Evolutionary conservation across 2,329 filamentous ascomycete species (phyloP), one percentile per base, ranked within the genome.

Genomic region (Trichoderma aggressivum): DNA sequence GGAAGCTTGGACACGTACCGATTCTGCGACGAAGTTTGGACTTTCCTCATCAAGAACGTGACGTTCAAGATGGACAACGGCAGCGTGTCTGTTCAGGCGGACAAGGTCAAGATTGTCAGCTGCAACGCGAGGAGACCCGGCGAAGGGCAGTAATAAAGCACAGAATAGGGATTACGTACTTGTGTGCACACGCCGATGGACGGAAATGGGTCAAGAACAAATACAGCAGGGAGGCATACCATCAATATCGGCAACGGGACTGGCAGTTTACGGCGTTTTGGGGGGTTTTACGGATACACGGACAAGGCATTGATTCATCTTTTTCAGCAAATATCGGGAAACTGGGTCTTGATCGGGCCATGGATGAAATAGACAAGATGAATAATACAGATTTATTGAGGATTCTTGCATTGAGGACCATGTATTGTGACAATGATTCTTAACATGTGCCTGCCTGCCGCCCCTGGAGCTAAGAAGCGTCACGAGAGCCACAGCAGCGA

Each of bases 21-120:
- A 76, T 99, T 99, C 87, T 99, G 96, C 85, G 96, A 99, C 83
- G 96, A 99, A 84, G 96, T 99, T 72, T 99, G 96, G 96, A 99
- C 96, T 1, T 99, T 99, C 82, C 88, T 99, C 71, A 97, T 99
- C 83, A 98, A 98, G 83, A 96, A 98, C 75, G 94, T 98, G 70
- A 94, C 91, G n/a, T 98, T 99, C 85, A 99, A 99, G 84, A 91
- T 98, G 84, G 95, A 98, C 77, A 93, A 92, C 66, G 87, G 87
- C 75, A 89, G 88, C 70, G 88, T 90, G 73, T 88, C 89, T 1
- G 90, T 98, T 16, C 84, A 88, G 47, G 94, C 94, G 24, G 95
- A 98, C 79, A 95, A 94, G 81, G 93, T 99, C 82, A 98, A 98
- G 90, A 99, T 99, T 76, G 96, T 99, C 63, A 97, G 93, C 83